phyloP scores from a whole-genome alignment of 306 rosid species.

The Calophaca sinica region DNA sequence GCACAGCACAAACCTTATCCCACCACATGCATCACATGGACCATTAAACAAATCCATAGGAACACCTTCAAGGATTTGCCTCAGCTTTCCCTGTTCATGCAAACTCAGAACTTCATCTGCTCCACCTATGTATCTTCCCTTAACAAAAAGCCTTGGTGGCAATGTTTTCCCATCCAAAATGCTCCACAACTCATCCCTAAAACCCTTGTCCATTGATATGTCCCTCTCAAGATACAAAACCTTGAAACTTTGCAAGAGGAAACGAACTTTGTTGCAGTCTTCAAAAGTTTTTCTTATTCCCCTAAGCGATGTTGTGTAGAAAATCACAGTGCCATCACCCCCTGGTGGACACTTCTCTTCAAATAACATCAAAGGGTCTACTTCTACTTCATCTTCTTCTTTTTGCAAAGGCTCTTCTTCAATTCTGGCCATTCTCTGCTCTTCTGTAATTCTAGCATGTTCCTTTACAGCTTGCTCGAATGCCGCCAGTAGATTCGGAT shows the following conservation, averaged over 20 bases:
- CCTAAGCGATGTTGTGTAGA: constrained; percentile 81
- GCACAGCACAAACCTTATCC: constrained; percentile 74
- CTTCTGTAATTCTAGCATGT: constrained; percentile 54
- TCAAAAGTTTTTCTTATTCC: constrained; percentile 90
- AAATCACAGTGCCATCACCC: constrained; percentile 62
- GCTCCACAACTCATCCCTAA: constrained; percentile 72
- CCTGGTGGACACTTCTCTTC: constrained; percentile 81
- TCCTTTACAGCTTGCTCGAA: constrained; percentile 69
- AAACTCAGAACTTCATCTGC: constrained; percentile 73
- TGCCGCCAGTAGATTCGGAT: constrained; percentile 74
- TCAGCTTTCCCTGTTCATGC: constrained; percentile 81
- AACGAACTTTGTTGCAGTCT: constrained; percentile 76
- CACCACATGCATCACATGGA: constrained; percentile 82
- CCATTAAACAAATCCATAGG: constrained; percentile 56
- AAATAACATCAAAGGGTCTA: constrained; percentile 55
- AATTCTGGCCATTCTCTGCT: constrained; percentile 49
- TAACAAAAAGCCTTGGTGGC: constrained; percentile 87
- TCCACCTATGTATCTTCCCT: constrained; percentile 84
- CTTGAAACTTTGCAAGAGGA: constrained; percentile 75
- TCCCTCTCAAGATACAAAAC: constrained; percentile 76
- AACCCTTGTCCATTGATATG: constrained; percentile 81
- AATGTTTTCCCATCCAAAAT: constrained; percentile 54
- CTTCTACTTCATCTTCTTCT: constrained; percentile 35
- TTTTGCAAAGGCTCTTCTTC: constrained; percentile 44
- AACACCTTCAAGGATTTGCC: constrained; percentile 61